Conservation (phyloP, 1,284 basidiomycete genomes). For the Fistulinella staudtii region DNA sequence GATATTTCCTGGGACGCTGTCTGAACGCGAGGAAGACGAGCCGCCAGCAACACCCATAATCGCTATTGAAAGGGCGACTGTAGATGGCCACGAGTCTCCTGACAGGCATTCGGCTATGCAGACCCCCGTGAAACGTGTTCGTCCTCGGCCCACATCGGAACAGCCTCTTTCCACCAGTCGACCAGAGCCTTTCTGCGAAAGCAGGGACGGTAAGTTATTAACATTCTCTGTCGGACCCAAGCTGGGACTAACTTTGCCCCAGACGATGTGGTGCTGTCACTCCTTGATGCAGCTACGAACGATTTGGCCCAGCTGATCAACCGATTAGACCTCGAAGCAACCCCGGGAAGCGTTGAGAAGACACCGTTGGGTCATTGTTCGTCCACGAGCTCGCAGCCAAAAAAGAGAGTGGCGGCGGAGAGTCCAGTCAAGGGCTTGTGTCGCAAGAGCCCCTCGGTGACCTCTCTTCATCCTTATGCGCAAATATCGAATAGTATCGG, state of each 20-base stretch:
- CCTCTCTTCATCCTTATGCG: conserved; percentile 59
- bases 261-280: conserved; percentile 54
- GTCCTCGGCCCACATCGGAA: conserved; percentile 61
- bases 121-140: conserved; percentile 51
- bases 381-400: background rate
- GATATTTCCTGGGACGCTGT: conserved; percentile 43
- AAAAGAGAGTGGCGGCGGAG: conserved; percentile 24
- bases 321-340: conserved; percentile 68
- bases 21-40: conserved; percentile 12
- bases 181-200: conserved; percentile 51
- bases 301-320: conserved; percentile 74
- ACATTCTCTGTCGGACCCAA: conserved; percentile 8
- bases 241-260: conserved; percentile 8
- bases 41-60: conserved; percentile 36
- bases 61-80: conserved; percentile 49
- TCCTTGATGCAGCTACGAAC: conserved; percentile 71
- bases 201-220: conserved; percentile 39
- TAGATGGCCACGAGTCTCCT: conserved; percentile 42
- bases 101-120: conserved; percentile 12
- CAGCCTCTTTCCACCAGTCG: conserved; percentile 50
- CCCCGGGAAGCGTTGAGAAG: conserved; percentile 52
- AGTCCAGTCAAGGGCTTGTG: conserved; percentile 42
- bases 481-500: conserved; percentile 37
- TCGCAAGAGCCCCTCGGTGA: conserved; percentile 44
- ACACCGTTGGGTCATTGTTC: conserved; percentile 38